Percentiles rank a stretch among this genome's conserved stretches.
Conservation (phyloP, 2,329 filamentous ascomycete species). For the Pseudocercospora cruenta region DNA sequence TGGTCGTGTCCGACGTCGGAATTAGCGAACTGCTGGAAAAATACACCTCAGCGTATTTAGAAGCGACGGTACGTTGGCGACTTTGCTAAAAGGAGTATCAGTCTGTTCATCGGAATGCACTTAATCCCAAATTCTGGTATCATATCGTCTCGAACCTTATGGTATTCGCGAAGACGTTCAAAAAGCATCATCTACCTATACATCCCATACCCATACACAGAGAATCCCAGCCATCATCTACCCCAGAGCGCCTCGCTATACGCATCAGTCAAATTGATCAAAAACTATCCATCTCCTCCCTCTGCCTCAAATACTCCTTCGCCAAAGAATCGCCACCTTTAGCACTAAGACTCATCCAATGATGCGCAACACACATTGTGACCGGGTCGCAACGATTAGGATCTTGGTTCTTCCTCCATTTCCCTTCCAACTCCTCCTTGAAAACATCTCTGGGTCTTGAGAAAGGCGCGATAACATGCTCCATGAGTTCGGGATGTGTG, state of each 20-base stretch:
- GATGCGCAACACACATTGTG: slow-evolving; percentile 90
- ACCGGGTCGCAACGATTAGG: slow-evolving; percentile 74
- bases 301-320: slow-evolving; percentile 76
- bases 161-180: too few species aligned
- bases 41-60: too few species aligned
- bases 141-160: neutral
- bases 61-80: too few species aligned
- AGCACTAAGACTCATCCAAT: slow-evolving; percentile 94
- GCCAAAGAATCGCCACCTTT: slow-evolving; percentile 85
- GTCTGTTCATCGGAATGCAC: too few species aligned
- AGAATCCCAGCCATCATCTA: too few species aligned
- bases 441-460: slow-evolving; percentile 87
- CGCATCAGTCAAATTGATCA: slow-evolving; percentile 13
- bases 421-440: slow-evolving; percentile 80
- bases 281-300: slow-evolving; percentile 62
- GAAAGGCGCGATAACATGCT: slow-evolving; percentile 78
- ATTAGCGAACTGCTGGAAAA: too few species aligned
- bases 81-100: too few species aligned
- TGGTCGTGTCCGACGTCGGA: too few species aligned
- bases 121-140: neutral
- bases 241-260: neutral
- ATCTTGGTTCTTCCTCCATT: slow-evolving; percentile 60
- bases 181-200: neutral
- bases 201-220: neutral
- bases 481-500: slow-evolving; percentile 83